Evolutionary conservation across 805 yeast species (phyloP).

Genomic region (Danielia reshetovae): DNA sequence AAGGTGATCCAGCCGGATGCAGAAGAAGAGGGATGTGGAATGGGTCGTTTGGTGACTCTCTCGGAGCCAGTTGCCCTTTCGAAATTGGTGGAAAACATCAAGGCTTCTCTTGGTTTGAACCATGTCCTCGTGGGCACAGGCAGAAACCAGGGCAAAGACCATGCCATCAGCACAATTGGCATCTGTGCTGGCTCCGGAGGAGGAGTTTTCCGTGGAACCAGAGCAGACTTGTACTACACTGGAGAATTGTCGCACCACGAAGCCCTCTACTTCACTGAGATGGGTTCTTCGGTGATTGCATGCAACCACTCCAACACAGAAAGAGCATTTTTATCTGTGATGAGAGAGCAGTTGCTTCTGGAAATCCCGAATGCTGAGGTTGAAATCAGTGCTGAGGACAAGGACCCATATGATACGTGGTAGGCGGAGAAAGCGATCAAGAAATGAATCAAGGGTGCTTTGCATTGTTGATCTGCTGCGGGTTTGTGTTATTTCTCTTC

Average conservation of each 20-base stretch:
- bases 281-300: conserved; percentile 65
- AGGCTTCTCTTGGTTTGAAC: conserved; percentile 46
- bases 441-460: no score
- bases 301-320: conserved; percentile 94
- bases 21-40: conserved; percentile 58
- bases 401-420: conserved; percentile 53
- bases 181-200: conserved; percentile 96
- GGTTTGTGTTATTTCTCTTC: no score
- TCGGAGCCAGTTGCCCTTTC: conserved; percentile 38
- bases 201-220: conserved; percentile 58
- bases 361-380: conserved; percentile 45
- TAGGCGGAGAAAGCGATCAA: conserved; percentile 2
- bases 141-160: conserved; percentile 21
- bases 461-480: no score
- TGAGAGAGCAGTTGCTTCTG: conserved; percentile 45
- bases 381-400: conserved; percentile 52
- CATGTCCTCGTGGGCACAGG: conserved; percentile 60
- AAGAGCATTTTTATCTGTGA: conserved; percentile 65
- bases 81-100: conserved; percentile 48
- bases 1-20: conserved; percentile 44
- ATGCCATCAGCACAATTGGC: conserved; percentile 56
- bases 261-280: conserved; percentile 64
- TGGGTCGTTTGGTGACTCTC: conserved; percentile 69
- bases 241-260: conserved; percentile 97
- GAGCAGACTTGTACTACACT: conserved; percentile 72